phyloP scores from a whole-genome alignment of 2,329 filamentous ascomycete species.

The Pestalotiopsis sp. region DNA sequence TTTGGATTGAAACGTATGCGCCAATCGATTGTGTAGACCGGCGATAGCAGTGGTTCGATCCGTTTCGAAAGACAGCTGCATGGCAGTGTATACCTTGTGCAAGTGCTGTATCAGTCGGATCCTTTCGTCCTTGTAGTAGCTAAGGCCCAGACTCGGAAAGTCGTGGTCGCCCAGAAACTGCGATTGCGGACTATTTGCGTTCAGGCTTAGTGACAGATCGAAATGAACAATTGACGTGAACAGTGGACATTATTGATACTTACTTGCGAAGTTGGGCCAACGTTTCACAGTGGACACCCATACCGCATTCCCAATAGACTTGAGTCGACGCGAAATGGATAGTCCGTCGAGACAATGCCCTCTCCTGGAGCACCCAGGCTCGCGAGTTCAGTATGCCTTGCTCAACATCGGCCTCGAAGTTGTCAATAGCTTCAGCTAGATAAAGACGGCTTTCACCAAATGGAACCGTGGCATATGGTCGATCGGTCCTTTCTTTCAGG shows the following conservation, averaged over 20 bases:
- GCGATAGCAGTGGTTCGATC: slow-evolving; percentile 12
- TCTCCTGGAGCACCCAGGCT: slow-evolving; percentile 32
- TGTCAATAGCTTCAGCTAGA: slow-evolving; percentile 19
- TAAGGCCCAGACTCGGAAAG: background rate
- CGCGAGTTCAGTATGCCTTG: slow-evolving; percentile 23
- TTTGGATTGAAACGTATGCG: background rate
- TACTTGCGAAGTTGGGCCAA: slow-evolving; percentile 11
- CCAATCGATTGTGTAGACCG: slow-evolving; percentile 14
- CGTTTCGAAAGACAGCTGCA: background rate
- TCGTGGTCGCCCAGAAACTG: slow-evolving; percentile 15
- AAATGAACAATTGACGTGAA: too few relatives aligned
- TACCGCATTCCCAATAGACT: slow-evolving; percentile 31
- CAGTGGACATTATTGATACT: too few relatives aligned
- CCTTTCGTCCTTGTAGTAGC: slow-evolving; percentile 6
- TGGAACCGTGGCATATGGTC: background rate
- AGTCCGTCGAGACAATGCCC: slow-evolving; percentile 27
- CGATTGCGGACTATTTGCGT: background rate
- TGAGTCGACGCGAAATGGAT: slow-evolving; percentile 30
- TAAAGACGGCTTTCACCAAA: background rate
- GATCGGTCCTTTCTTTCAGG: background rate
- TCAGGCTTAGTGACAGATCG: background rate
- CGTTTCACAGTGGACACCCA: slow-evolving; percentile 15
- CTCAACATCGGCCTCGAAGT: slow-evolving; percentile 27
- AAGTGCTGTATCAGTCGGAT: slow-evolving; percentile 6
- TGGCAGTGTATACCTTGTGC: slow-evolving; percentile 10